Conservation (phyloP, 1,139 yeast species). For the Nakaseomyces glabratus region DNA sequence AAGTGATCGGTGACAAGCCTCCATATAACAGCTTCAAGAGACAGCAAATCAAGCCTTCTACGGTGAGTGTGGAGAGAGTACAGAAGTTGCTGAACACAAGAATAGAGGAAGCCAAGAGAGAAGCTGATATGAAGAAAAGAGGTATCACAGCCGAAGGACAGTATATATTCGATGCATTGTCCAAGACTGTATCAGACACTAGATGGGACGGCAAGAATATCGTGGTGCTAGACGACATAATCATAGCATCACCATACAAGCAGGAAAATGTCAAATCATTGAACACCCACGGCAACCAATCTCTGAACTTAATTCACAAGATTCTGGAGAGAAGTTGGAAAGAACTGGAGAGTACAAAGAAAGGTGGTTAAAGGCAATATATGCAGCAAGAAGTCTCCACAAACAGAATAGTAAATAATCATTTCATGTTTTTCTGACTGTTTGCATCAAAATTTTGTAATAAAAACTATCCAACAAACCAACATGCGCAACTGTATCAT, state of each 20-base stretch:
- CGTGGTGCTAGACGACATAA: conserved; percentile 44
- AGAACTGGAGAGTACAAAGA: conserved; percentile 34
- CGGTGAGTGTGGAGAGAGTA: conserved; percentile 23
- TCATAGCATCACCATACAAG: conserved; percentile 43
- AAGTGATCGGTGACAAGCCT: conserved; percentile 36
- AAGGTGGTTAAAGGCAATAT: conserved; percentile 57
- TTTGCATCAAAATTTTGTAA: too few species aligned
- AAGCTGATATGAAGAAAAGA: conserved; percentile 29
- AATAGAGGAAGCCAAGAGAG: conserved; percentile 16
- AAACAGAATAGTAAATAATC: too few species aligned
- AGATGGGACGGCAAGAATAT: conserved; percentile 42
- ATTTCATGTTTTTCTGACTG: too few species aligned
- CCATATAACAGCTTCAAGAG: conserved; percentile 22
- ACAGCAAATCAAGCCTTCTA: conserved; percentile 25
- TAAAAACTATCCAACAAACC: too few species aligned
- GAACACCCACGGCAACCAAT: conserved; percentile 32
- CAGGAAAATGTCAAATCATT: conserved; percentile 29
- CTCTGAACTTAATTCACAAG: conserved; percentile 41
- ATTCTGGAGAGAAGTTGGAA: conserved; percentile 52
- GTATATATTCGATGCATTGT: conserved; percentile 41
- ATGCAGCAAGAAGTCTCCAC: too few species aligned
- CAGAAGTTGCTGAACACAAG: conserved; percentile 18
- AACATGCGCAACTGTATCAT: too few species aligned
- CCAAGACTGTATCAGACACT: conserved; percentile 42
- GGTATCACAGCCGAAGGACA: conserved; percentile 42